Evolutionary conservation across 2,329 filamentous ascomycete genomes (phyloP), one percentile per base, ranked within the genome.

Genomic region (Fonsecaea pedrosoi): DNA sequence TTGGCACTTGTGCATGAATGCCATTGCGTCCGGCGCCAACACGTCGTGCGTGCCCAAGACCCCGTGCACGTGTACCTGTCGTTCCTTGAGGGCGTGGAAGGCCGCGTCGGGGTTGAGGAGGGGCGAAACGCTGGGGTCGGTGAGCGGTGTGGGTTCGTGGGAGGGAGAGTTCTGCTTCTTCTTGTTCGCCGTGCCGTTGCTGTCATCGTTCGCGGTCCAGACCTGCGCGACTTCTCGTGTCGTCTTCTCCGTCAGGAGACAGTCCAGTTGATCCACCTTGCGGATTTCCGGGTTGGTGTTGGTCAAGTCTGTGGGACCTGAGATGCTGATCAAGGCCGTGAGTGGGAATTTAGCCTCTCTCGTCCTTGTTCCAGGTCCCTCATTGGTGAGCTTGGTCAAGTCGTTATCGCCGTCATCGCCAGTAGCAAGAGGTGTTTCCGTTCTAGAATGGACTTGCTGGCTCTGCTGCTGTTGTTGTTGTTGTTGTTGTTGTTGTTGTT

Each of bases 21-120:
- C 68, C 1, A 84, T 69, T 1, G 81, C 83, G 69, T 87, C 86
- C 0, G 85, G 85, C 0, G 79, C 78, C 1, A 88, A 74, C 0
- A 88, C 81, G 66, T 88, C 86, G 63, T 81, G 79, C 0, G 82
- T 81, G 0, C 82, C 85, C 0, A 82, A 82, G 0, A 87, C 76
- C 0, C 85, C 85, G 61, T 87, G 79, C 0, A 87, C 78, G 38
- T 79, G 78, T 4, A 88, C 77, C 0, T 78, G 78, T 7, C 78
- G 73, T 50, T 77, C 74, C 4, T 77, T 71, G 21, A 85, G 69
- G 0, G 75, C 73, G 1, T 67, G 62, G 0, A 87, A 70, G 30
- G 84, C 80, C 0, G 77, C 78, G 4, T 61, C 58, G 1, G 61
- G 32, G 9, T 65, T 40, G 10, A 82, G 78, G 1, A 84, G 73